A percentile compares a stretch with the other conserved stretches of the same genome.
Evolutionary conservation across 805 yeast genomes (phyloP).

Genomic region (Ogataea paradorogensis): DNA sequence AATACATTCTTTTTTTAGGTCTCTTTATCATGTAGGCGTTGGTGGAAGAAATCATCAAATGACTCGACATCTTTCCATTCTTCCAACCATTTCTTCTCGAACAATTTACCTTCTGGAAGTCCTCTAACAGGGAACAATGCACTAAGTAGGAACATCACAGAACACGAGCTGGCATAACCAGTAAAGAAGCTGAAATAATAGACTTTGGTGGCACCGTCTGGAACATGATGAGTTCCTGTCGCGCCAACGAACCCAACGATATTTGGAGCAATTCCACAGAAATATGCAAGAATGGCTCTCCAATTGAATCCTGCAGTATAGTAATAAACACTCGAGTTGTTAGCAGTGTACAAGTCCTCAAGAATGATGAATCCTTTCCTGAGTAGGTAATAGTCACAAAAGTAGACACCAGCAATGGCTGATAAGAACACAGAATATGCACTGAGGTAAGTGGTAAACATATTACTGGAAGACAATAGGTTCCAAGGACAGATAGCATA

Average conservation of each 20-base stretch:
- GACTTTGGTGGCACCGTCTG: slow-evolving; percentile 71
- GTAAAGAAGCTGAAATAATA: slow-evolving; percentile 74
- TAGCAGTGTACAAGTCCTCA: slow-evolving; percentile 59
- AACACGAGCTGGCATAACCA: slow-evolving; percentile 62
- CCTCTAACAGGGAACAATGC: slow-evolving; percentile 50
- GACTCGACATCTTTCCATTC: slow-evolving; percentile 62
- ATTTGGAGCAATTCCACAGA: slow-evolving; percentile 78
- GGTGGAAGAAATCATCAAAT: slow-evolving; percentile 40
- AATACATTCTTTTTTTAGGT: slow-evolving; percentile 5
- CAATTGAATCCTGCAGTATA: slow-evolving; percentile 72
- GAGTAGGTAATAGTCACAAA: slow-evolving; percentile 65
- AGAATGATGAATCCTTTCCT: slow-evolving; percentile 69
- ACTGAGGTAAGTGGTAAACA: slow-evolving; percentile 73
- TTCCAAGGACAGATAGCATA: slow-evolving; percentile 83
- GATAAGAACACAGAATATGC: slow-evolving; percentile 83
- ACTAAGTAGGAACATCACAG: slow-evolving; percentile 52
- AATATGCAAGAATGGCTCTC: slow-evolving; percentile 80
- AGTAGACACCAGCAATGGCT: slow-evolving; percentile 75
- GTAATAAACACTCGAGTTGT: slow-evolving; percentile 48
- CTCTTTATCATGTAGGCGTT: slow-evolving; percentile 3
- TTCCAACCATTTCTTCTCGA: slow-evolving; percentile 61
- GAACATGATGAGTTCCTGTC: slow-evolving; percentile 64
- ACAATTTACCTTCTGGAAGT: slow-evolving; percentile 31
- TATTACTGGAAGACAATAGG: slow-evolving; percentile 62
- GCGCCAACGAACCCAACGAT: slow-evolving; percentile 88